Base-by-base conservation (phyloP, 495 filamentous ascomycete species). In the Podospora fimiseda region DNA sequence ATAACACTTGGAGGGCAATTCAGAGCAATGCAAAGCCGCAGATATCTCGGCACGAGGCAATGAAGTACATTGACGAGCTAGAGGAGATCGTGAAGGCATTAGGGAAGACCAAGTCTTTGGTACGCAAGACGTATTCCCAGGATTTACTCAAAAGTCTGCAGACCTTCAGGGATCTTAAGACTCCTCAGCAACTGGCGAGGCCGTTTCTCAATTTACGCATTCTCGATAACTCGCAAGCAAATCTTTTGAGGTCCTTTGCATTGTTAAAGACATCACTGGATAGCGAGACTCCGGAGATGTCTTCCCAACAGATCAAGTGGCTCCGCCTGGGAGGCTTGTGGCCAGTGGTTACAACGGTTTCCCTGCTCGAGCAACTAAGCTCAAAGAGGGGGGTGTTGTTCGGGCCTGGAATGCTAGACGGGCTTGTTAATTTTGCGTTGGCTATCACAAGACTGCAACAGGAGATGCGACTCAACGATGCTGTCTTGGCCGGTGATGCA, bases 291-390 rank as follows among this genome's bases (percentile, higher is more conserved):
- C 9, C 33, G 0, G 49, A 48, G 2, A 43, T 70, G 2, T 56
- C 62, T 4, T 68, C 78, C 43, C 3, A 33, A 23, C 67, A 70
- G 11, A 59, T 53, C 19, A 5, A 19, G 19, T 85, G 81, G 82
- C 65, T 85, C 8, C 37, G 65, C 20, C 37, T 59, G 13, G 77
- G 73, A 14, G 61, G 60, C 5, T 55, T 86, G 1, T 81, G 80
- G 75, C 83, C 84, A 14, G 65, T 63, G 16, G 60, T 74, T 3
- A 80, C 77, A 0, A 67, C 75, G 0, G 50, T 75, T 0, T 67
- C 73, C 0, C 37, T 86, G 3, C 70, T 88, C 23, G 69, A 77
- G 44, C 70, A 74, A 13, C 59, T 87, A 1, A 69, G 78, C 7
- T 77, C 76, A 8, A 70, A 51, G 0, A 62, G 59, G 0, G 27